Base-by-base conservation (phyloP, 164 flowering plant genomes). In the Vitis rupestris region DNA sequence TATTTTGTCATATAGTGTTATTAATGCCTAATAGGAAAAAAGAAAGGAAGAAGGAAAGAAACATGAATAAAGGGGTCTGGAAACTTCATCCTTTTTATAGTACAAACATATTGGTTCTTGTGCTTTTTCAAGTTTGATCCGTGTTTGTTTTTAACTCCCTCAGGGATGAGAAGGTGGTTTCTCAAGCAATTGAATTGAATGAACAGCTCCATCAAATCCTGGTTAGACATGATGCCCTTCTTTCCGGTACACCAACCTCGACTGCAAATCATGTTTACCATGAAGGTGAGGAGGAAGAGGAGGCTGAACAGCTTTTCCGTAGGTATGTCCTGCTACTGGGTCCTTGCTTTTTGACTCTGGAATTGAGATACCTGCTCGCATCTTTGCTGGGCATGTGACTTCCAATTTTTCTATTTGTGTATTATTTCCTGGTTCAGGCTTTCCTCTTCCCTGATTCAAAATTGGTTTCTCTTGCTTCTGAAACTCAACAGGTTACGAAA, bases 151-250 rank as follows among this genome's bases (percentile, higher is more conserved):
- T 31, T 47, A 11, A 62, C 52, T 65, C 64, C 6, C 73, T 37
- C 80, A 94, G 99, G 83, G 89, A 94, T 70, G 98, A 92, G 79
- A 86, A 76, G 64, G 65, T 85, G 72, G 90, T 94, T 70, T 88
- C 92, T 53, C 82, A 70, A 73, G 97, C 98, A 66, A 89, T 90
- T 65, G 91, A 92, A 31, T 82, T 92, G 76, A 92, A 90, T 72
- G 98, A 94, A 68, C 85, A 88, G 78, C 90, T 94, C 10, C 86
- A 90, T 72, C 85, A 75, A 19, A 81, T 87, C 58, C 92, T 94
- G 48, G 71, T 73, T 47, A 87, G 85, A 82, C 97, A 94, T 66
- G 98, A 92, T 77, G 84, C 88, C 51, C 86, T 96, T 63, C 74
- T 96, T 50, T 82, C 87, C 9, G 82, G 82, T 48, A 79, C 68